Base-by-base conservation (phyloP, 805 yeast genomes). In the Maudiozyma pseudohumilis region DNA sequence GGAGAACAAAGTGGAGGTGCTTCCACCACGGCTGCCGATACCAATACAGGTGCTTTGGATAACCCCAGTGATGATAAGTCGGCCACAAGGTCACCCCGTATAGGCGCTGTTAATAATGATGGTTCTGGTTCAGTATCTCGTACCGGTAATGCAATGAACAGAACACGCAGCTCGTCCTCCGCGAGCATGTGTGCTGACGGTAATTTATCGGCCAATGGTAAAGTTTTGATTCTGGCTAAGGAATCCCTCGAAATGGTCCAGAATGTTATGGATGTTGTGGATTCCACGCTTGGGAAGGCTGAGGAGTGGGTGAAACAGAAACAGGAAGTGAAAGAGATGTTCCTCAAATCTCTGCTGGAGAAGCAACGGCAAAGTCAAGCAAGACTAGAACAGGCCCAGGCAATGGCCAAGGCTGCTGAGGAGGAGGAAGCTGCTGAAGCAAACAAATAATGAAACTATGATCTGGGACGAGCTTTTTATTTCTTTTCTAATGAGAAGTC, bases 211-310 rank as follows among this genome's bases (percentile, higher is more conserved):
- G 63, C 74, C 8, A 82, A 85, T 53, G 85, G 83, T 17, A 76
- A 80, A 44, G 83, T 86, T 1, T 62, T 92, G 19, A 70, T 82
- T 5, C 66, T 89, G 42, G 96, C 97, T 0, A 80, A 81, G 46
- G 98, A 92, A 58, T 80, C 95, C 0, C 63, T 89, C 34, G 92
- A 82, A 30, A 83, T 88, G 86, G 80, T 89, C 26, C 71, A 79
- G 29, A 81, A 82, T 40, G 79, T 89, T 15, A 86, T 87, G 46
- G 71, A 70, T 35, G 88, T 88, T 6, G 86, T 94, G 48, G 89
- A 83, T 53, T 88, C 83, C 33, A 87, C 87, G 35, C 65, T 89
- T 38, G 79, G 75, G 34, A 77, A 79, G 46, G 96, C 96, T 1
- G 96, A 92, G 56, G 65, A 69, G 18, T 89, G 96, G 96, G 73